Evolutionary conservation across 2,329 filamentous ascomycete species (phyloP), one percentile per base, ranked within the genome.

Genomic region (Scopulariopsis brevicaulis): DNA sequence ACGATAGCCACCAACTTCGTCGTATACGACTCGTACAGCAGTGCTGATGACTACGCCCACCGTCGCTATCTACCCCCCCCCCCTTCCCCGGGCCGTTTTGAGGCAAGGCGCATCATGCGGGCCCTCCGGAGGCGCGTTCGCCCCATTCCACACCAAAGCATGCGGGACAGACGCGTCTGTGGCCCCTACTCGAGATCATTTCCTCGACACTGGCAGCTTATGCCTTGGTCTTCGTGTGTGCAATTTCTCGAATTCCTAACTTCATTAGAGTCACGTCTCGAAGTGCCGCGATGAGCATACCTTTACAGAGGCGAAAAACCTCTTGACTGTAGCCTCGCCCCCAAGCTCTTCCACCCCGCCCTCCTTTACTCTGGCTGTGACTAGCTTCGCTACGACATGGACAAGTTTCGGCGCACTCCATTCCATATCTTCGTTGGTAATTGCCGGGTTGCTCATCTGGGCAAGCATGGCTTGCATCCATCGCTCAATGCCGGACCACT

Each of bases 401-500:
- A 58, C 56, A 37, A 52, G 51, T 28, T 58, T 58, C 20, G 48
- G 28, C 34, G 56, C 56, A 34, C 48, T 58, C n/a, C 4, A 6
- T 8, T 32, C 24, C 40, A 55, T 55, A n/a, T 58, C 57, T 35
- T 58, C 40, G n/a, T 58, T 58, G n/a, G 57, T 58, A 50, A 35
- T 58, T 46, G 40, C 40, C 7, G 52, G 57, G 52, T 55, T 55
- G 18, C 28, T 46, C 25, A 58, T 10, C 8, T 55, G 2, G 35
- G 48, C 46, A 40, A 56, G 53, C 3, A 62, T 32, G 20, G 68
- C 61, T 54, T 63, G 53, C 18, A 68, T 61, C 69, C 68, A 70
- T 20, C 61, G 65, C 59, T 63, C 62, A 53, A 70, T 62, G 34
- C 63, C 65, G 2, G 67, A 64, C 69, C 68, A 71, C 60, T 69